phyloP scores from a whole-genome alignment of 805 yeast genomes.

The Starmerella davenportii region DNA sequence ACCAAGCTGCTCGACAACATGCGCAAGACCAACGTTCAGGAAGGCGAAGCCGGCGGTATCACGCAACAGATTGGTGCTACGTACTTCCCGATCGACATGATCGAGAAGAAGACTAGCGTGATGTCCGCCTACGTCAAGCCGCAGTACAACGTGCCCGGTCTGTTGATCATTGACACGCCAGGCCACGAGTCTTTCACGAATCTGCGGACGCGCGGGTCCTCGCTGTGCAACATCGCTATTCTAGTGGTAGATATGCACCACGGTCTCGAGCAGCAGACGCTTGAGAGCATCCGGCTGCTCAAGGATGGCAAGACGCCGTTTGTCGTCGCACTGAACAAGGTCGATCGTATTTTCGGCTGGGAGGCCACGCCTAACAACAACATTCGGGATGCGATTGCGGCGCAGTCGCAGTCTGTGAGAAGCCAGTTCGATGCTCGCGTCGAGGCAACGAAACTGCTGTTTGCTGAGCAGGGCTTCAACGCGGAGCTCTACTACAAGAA shows the following conservation, averaged over 20 bases:
- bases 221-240: slow-evolving; percentile 96
- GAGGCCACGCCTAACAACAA: slow-evolving; percentile 75
- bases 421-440: slow-evolving; percentile 81
- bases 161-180: slow-evolving; percentile 92
- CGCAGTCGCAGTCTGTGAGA: slow-evolving; percentile 70
- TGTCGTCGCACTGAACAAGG: slow-evolving; percentile 89
- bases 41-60: slow-evolving; percentile 99
- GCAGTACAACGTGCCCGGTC: slow-evolving; percentile 84
- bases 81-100: slow-evolving; percentile 92
- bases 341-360: slow-evolving; percentile 96
- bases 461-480: slow-evolving; percentile 96
- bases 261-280: slow-evolving; percentile 94
- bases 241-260: slow-evolving; percentile 97
- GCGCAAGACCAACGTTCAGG: slow-evolving; percentile 98
- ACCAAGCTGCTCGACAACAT: slow-evolving; percentile 91
- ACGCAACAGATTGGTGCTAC: slow-evolving; percentile 99
- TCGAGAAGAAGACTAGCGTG: slow-evolving; percentile 74
- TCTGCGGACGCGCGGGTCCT: slow-evolving; percentile 96
- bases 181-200: slow-evolving; percentile 99
- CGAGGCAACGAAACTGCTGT: slow-evolving; percentile 67
- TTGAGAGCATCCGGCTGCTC: slow-evolving; percentile 79
- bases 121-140: slow-evolving; percentile 75
- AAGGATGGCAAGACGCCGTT: slow-evolving; percentile 97
- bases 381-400: slow-evolving; percentile 80
- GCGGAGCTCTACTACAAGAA: slow-evolving; percentile 92